Evolutionary conservation across 495 filamentous ascomycete species (phyloP).

Genomic region (Hypoxylon perforatum): DNA sequence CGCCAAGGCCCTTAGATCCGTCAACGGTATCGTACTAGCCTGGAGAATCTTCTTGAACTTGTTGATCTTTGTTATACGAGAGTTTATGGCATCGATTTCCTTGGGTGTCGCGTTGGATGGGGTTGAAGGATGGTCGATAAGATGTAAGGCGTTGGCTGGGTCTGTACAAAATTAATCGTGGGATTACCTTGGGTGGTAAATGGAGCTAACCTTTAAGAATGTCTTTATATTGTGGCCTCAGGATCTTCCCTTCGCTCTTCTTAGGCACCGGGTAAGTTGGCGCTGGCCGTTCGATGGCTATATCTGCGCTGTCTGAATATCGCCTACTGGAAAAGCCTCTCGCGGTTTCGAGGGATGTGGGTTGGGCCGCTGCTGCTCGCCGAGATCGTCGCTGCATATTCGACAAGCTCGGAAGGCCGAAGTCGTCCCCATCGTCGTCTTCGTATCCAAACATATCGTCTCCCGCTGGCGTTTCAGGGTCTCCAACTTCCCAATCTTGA

Average conservation of each 20-base stretch:
- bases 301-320: conserved; percentile 84
- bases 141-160: conserved; percentile 92
- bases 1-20: conserved; percentile 83
- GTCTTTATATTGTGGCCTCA: conserved; percentile 97
- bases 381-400: conserved; percentile 81
- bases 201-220: conserved; percentile 74
- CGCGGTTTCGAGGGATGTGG: conserved; percentile 48
- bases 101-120: conserved; percentile 81
- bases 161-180: conserved; percentile 63
- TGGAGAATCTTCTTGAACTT: conserved; percentile 98
- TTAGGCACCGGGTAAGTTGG: conserved; percentile 88
- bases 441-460: conserved; percentile 81
- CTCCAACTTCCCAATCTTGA: conserved; percentile 76
- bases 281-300: conserved; percentile 89
- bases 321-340: conserved; percentile 51
- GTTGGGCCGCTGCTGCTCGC: conserved; percentile 56
- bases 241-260: conserved; percentile 90
- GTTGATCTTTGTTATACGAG: conserved; percentile 93
- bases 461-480: conserved; percentile 59
- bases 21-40: conserved; percentile 84
- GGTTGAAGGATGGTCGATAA: conserved; percentile 86
- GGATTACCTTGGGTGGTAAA: conserved; percentile 5
- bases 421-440: conserved; percentile 91
- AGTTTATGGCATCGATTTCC: conserved; percentile 86
- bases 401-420: conserved; percentile 88